Base-by-base conservation (phyloP, 139 green algal species). In the Picochlorum sp. region DNA sequence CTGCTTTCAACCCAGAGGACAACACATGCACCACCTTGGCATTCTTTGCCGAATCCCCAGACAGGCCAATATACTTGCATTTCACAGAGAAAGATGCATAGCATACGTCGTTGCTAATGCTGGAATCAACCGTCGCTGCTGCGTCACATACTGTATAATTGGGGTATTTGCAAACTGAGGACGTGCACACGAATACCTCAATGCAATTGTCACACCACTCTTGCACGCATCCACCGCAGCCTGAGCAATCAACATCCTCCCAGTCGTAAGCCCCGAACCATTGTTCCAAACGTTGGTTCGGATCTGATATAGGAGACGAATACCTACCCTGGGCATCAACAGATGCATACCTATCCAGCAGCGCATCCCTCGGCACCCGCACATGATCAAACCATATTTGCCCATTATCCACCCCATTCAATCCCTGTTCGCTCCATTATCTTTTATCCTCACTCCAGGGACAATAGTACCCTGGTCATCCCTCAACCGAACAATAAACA, bases 381-480 rank as follows among this genome's bases (percentile, higher is more conserved):
- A 93, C 83, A 49, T 81, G 44, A 62, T 95, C 73, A 68, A 95
- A 89, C 85, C 82, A 88, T 58, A 86, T 79, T 65, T 81, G 79
- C 20, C 89, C 89, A 63, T 96, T 96, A 77, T 96, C 89, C 28
- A 96, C 88, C 3, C 89, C 89, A 60, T 91, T 91, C 37, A 94
- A 79, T 15, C 85, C 78, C 21, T 44, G 57, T 41, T 72, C 15
- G 66, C 28, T n/a, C 57, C 66, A 28, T 66, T 63, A 62, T 72
- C 66, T 0, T 21, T 32, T 21, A 57, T 60, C 21, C 54, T 49
- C 37, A 72, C 66, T 1, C 66, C 73, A 13, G 61, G 67, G 45
- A 61, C 37, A 21, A 49, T 32, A 30, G 21, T 44, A 28, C 85
- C 79, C 2, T 69, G 14, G 62, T 90, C 86, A 61, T 95, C 83